Evolutionary conservation across 495 filamentous ascomycete genomes (phyloP), one percentile per base, ranked within the genome.

Genomic region (Chaetomidium leptoderma): DNA sequence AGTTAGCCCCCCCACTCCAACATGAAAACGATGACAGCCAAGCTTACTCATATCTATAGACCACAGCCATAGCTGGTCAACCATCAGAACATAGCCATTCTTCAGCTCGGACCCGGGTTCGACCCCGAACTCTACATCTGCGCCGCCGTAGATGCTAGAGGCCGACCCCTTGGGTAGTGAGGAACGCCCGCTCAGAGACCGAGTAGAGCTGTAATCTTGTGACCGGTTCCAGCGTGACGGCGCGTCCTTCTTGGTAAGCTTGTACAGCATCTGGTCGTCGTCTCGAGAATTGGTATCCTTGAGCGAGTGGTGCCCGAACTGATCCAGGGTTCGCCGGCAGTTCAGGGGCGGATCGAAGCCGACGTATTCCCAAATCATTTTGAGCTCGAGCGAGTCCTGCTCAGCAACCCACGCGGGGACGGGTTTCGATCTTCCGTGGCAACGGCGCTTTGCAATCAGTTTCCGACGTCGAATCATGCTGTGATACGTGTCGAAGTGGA

Each of bases 21-120:
- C 32, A 7, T 0, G 5, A 7, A 16, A 35, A 16, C 24, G 4
- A 16, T 24, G 24, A 35, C 42, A 27, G 5, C 24, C 35, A 4
- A 33, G 57, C 72, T 70, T 68, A 74, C 81, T 82, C 24, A 74
- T 73, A 55, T 86, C 78, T 6, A 86, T 77, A 14, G 84, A 80
- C 83, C 83, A 88, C 1, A 87, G 66, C 85, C 85, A 87, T 5
- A 88, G 71, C 57, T 87, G 83, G 58, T 87, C 84, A 8, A 88
- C 83, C 84, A 87, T 87, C 13, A 87, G 71, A 16, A 86, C 78
- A 60, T 85, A 84, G 0, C 80, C 80, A 30, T 86, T 76, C 48
- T 77, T 72, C 10, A 83, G 74, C n/a, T 74, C 57, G 23, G 71
- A 51, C 51, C 74, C 74, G 4, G 62, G 33, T 10, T 76, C 67